Evolutionary conservation across 495 filamentous ascomycete species (phyloP), one percentile per base, ranked within the genome.

Genomic region (Xylaria cubensis): DNA sequence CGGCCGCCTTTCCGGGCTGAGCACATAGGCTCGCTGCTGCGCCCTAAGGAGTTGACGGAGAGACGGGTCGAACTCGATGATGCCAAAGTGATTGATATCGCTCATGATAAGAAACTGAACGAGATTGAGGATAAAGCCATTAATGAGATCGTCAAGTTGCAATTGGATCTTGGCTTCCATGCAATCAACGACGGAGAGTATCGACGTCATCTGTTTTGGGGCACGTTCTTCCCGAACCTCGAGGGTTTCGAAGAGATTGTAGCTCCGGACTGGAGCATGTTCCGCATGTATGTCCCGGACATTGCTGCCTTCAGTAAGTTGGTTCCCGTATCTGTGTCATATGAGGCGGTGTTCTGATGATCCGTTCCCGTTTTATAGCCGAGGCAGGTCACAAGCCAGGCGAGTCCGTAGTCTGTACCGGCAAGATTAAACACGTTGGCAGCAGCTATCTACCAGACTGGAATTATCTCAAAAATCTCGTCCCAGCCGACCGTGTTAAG

Each of bases 101-200:
- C 56, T 13, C 76, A 82, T 51, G 81, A 78, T 24, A 76, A 78
- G 19, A 80, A 83, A 67, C 74, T 85, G 59, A 77, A 73, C 41
- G 84, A 82, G 44, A 80, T 85, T 24, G 88, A 90, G 79, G 87
- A 92, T 75, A 85, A 84, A 67, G 85, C 89, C 44, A 88, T 93
- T 73, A 85, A 88, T 63, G 85, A 89, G 2, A 86, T 90, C 66
- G 88, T 90, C 41, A 83, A 88, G 65, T 79, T 84, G n/a, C 90
- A 92, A 79, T 76, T 87, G 67, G 82, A 90, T 73, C 83, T 90
- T 7, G 90, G 91, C 24, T 91, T 90, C 74, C 84, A 86, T 64
- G 86, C 85, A 32, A 84, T 92, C 72, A 88, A 88, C 15, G 90
- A 93, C 83, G 91, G 92, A 69, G 92, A 94, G 79, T 93, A 89